These are phyloP conservation scores for Fusarium tupiense DNA, from an alignment of 2,329 filamentous ascomycete genomes.

Conservation along the genomic window DNA sequence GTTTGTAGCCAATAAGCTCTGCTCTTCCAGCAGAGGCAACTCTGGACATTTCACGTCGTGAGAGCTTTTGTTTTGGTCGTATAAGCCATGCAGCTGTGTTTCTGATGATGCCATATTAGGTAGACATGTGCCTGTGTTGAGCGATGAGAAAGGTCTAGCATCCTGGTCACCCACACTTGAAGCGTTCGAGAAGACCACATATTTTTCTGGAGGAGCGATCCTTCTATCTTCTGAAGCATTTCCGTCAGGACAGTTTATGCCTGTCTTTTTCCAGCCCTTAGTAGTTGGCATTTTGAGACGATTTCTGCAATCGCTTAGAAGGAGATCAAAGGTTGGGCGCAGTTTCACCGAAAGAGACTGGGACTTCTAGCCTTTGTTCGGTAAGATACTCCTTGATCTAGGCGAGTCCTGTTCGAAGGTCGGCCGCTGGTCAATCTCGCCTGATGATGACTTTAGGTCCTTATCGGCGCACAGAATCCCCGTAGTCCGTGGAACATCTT, in stretches of 20 bases:
- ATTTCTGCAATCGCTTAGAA: constrained; percentile 13
- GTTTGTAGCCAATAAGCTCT: not conserved
- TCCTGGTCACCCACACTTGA: not conserved
- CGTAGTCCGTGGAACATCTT: not conserved
- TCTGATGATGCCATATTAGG: not conserved
- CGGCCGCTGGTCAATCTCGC: not conserved
- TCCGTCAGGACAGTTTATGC: constrained; percentile 35
- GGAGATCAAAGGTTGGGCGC: constrained; percentile 37
- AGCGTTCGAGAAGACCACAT: not conserved
- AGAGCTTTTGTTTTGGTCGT: not conserved
- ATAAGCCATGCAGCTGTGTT: not conserved
- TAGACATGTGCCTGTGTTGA: not conserved
- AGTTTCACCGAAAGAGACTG: constrained; percentile 36
- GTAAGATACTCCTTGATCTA: constrained; percentile 5
- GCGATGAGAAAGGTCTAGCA: not conserved
- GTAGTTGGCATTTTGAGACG: not conserved
- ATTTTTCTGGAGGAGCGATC: not conserved
- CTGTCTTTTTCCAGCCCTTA: not conserved
- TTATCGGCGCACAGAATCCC: not conserved
- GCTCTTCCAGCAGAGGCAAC: not conserved
- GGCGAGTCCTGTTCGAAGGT: not conserved
- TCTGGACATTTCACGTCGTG: constrained; percentile 5
- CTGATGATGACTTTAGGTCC: not conserved
- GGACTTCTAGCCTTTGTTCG: constrained; percentile 32
- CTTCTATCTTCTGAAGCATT: not conserved